Conservation (phyloP, 208 protist genomes). For the Leishmania gerbilli region DNA sequence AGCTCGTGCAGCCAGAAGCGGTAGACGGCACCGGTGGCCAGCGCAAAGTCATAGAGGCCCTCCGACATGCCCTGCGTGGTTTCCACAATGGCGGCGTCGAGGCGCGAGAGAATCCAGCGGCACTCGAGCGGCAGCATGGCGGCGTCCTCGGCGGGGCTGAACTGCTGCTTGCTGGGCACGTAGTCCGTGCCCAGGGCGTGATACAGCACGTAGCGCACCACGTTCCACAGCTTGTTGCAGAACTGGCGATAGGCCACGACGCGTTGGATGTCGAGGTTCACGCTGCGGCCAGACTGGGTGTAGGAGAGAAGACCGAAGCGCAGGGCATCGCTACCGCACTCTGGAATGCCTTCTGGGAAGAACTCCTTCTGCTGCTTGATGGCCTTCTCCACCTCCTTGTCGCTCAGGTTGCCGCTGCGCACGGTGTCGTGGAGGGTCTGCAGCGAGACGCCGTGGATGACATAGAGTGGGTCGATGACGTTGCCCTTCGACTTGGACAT, state of each 20-base stretch:
- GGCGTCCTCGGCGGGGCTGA: conserved; percentile 41
- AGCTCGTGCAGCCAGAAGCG: conserved; percentile 98
- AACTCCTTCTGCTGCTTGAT: conserved; percentile 92
- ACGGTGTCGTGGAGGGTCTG: conserved; percentile 94
- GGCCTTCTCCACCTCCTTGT: conserved; percentile 92
- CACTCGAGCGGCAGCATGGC: conserved; percentile 87
- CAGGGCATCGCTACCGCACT: conserved; percentile 99
- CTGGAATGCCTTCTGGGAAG: conserved; percentile 96
- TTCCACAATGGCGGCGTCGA: conserved; percentile 82
- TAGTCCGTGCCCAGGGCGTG: conserved; percentile 86
- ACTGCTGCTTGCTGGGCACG: conserved; percentile 49
- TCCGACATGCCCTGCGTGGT: conserved; percentile 74
- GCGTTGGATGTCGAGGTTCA: conserved; percentile 99
- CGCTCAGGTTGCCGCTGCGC: conserved; percentile 92
- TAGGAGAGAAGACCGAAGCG: conserved; percentile 98
- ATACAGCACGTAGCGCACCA: conserved; percentile 95
- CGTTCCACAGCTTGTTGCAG: conserved; percentile 99
- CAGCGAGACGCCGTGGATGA: conserved; percentile 98
- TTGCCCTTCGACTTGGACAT: conserved; percentile 99
- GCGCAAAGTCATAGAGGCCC: conserved; percentile 92
- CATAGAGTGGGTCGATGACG: conserved; percentile 99
- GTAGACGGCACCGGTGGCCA: conserved; percentile 92
- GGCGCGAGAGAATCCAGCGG: conserved; percentile 96
- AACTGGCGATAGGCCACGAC: conserved; percentile 98
- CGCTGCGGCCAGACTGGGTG: conserved; percentile 92